Percentiles rank a stretch among this genome's conserved stretches.
phyloP scores from a whole-genome alignment of 768 basidiomycete genomes.

The Boletus subcaerulescens region DNA sequence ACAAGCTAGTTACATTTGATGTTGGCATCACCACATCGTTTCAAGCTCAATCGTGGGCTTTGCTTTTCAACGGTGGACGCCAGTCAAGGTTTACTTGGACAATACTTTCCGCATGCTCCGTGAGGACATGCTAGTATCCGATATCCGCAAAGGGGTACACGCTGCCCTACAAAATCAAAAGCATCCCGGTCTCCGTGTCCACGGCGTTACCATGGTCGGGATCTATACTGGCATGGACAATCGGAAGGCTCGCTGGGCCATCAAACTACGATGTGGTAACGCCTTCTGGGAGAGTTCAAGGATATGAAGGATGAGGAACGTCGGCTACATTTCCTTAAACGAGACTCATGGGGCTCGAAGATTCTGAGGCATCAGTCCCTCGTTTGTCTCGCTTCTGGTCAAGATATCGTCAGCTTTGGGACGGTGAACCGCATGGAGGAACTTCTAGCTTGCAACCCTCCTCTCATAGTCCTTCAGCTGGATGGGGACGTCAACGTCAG shows the following conservation, averaged over 20 bases:
- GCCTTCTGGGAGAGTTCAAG: slow-evolving; percentile 38
- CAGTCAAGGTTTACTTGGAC: too few species aligned
- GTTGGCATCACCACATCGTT: too few species aligned
- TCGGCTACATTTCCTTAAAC: slow-evolving; percentile 33
- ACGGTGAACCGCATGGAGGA: slow-evolving; percentile 54
- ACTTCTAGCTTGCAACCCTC: slow-evolving; percentile 43
- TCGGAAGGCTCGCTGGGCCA: slow-evolving; percentile 37
- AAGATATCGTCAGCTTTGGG: slow-evolving; percentile 50
- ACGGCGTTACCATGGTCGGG: too few species aligned
- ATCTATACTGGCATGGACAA: slow-evolving; percentile 16
- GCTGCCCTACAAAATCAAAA: too few species aligned
- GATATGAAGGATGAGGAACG: slow-evolving; percentile 26
- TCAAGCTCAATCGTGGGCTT: too few species aligned
- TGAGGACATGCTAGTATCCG: too few species aligned
- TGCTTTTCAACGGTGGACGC: too few species aligned
- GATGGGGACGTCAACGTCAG: slow-evolving; percentile 39
- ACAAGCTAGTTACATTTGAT: too few species aligned
- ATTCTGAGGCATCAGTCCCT: slow-evolving; percentile 54
- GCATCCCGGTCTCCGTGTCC: too few species aligned
- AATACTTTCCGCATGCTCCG: too few species aligned
- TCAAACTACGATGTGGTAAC: slow-evolving; percentile 34
- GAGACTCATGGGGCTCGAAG: slow-evolving; percentile 30
- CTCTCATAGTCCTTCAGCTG: slow-evolving; percentile 53
- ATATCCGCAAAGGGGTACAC: too few species aligned
- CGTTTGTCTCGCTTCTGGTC: slow-evolving; percentile 48